phyloP scores from a whole-genome alignment of 1,284 basidiomycete species.

The Moniliophthora roreri region DNA sequence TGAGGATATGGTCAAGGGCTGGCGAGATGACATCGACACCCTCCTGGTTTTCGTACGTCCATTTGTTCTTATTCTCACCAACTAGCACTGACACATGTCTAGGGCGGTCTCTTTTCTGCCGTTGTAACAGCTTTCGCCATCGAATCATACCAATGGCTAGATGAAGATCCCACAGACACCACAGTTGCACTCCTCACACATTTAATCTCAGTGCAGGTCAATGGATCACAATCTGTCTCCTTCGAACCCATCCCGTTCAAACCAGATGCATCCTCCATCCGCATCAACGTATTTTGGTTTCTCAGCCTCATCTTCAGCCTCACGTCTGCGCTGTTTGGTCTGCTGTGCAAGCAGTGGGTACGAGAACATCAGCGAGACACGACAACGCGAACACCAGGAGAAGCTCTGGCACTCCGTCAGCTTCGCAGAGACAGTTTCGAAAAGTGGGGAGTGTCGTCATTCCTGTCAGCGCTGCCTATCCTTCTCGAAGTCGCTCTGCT shows the following conservation, averaged over 20 bases:
- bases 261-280: not conserved
- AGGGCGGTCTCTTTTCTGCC: constrained; percentile 3
- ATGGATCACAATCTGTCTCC: not conserved
- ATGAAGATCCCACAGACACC: not conserved
- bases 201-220: not conserved
- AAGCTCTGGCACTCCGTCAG: not conserved
- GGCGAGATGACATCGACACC: constrained; percentile 1
- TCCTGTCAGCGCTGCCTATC: not conserved
- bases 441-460: not conserved
- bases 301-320: constrained; percentile 13
- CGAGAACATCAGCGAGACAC: constrained; percentile 11
- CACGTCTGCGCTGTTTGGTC: constrained; percentile 4
- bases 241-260: not conserved
- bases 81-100: not conserved
- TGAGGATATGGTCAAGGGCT: not conserved
- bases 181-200: not conserved
- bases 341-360: constrained; percentile 14
- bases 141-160: constrained; percentile 6
- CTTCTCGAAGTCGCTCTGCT: constrained; percentile 2
- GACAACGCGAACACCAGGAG: not conserved
- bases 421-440: not conserved
- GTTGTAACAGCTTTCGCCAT: constrained; percentile 7
- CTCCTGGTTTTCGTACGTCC: constrained; percentile 6
- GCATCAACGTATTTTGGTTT: constrained; percentile 6
- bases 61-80: not conserved